A percentile compares a stretch with the other conserved stretches of the same genome.
These are phyloP conservation scores for Candida stauntonica DNA, from an alignment of 805 yeast genomes.

Conservation along the genomic window DNA sequence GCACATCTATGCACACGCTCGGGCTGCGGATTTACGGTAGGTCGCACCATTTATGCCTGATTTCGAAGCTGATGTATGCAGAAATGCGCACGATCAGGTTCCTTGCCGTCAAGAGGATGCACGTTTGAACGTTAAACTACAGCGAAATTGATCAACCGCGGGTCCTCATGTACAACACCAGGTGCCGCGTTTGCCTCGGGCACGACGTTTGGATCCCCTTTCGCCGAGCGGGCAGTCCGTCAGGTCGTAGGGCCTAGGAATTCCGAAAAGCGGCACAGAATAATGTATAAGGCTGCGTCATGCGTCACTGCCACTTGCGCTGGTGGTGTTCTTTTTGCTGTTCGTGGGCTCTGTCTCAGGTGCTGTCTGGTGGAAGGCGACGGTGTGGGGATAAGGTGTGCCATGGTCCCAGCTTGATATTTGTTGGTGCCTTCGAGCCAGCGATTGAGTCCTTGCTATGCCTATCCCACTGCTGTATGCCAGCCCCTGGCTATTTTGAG, in stretches of 20 bases:
- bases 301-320: too few relatives aligned
- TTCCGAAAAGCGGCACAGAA: conserved; percentile 1
- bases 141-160: conserved; percentile 1
- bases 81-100: neutral
- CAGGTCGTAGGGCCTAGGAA: neutral
- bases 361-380: too few relatives aligned
- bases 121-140: neutral
- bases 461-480: too few relatives aligned
- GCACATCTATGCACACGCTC: neutral
- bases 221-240: neutral
- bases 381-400: too few relatives aligned
- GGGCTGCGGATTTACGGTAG: conserved; percentile 3
- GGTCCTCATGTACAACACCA: neutral
- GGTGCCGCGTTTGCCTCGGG: neutral
- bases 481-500: too few relatives aligned
- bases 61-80: neutral
- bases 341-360: too few relatives aligned
- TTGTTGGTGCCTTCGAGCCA: too few relatives aligned
- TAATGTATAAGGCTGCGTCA: neutral
- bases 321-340: too few relatives aligned
- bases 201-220: neutral
- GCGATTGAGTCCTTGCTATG: too few relatives aligned
- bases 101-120: conserved; percentile 1
- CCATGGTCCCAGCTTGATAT: too few relatives aligned
- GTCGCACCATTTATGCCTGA: neutral